Evolutionary conservation across 2,329 filamentous ascomycete species (phyloP).

Genomic region (Drechmeria coniospora): DNA sequence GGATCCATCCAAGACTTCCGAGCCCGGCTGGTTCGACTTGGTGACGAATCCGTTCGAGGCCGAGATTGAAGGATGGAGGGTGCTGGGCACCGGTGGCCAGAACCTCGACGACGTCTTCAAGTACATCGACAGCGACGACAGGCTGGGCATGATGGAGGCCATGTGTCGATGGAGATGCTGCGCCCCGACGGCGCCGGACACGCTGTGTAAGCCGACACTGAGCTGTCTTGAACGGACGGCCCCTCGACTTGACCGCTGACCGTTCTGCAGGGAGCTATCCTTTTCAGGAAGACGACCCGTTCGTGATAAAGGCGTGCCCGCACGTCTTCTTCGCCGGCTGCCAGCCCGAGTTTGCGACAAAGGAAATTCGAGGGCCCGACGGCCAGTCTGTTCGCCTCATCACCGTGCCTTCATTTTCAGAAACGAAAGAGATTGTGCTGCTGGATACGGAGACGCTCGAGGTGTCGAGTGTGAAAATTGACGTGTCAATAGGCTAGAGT

Average conservation of each 20-base stretch:
- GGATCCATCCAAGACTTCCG: constrained; percentile 20
- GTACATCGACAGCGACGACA: constrained; percentile 65
- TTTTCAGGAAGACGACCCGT: constrained; percentile 85
- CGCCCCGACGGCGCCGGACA: constrained; percentile 91
- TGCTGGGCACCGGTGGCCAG: constrained; percentile 79
- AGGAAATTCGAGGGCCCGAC: constrained; percentile 47
- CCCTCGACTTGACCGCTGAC: constrained; percentile 13
- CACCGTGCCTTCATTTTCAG: constrained; percentile 67
- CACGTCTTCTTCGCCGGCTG: constrained; percentile 86
- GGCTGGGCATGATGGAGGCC: constrained; percentile 81
- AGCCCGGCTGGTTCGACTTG: constrained; percentile 65
- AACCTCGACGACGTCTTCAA: constrained; percentile 89
- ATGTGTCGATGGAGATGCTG: constrained; percentile 85
- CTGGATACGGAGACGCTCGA: constrained; percentile 78
- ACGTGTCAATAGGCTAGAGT: too few species aligned
- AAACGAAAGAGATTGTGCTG: constrained; percentile 65
- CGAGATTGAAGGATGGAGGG: constrained; percentile 76
- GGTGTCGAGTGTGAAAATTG: constrained; percentile 52
- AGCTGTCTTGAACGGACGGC: too few species aligned
- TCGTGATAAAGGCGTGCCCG: constrained; percentile 71
- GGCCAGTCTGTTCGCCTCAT: constrained; percentile 63
- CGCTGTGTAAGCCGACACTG: constrained; percentile 80
- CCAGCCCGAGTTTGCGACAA: constrained; percentile 64
- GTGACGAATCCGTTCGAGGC: constrained; percentile 91
- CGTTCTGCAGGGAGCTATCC: constrained; percentile 65